phyloP scores from a whole-genome alignment of 768 basidiomycete species.

The Leccinellum luteum region DNA sequence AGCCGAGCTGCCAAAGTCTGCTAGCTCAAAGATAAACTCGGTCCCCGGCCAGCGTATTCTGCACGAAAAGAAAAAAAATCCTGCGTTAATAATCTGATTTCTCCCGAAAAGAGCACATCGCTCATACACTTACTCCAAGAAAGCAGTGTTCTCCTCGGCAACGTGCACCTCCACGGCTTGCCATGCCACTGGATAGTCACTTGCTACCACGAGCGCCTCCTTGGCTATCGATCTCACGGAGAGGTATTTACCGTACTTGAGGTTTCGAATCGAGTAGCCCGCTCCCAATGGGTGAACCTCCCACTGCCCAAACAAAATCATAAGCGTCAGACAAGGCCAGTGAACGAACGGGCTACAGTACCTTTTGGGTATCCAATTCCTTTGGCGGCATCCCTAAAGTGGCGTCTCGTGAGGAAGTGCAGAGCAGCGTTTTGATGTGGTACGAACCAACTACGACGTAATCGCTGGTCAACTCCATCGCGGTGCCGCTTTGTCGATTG shows the following conservation, averaged over 20 bases:
- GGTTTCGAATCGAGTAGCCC: conserved; percentile 30
- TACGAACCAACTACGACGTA: conserved; percentile 24
- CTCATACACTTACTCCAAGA: conserved; percentile 22
- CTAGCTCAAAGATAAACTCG: conserved; percentile 26
- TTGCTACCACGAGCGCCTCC: conserved; percentile 23
- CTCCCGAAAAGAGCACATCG: neutral
- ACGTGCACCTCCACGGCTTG: conserved; percentile 25
- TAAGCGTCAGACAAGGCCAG: neutral
- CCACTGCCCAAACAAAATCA: conserved; percentile 17
- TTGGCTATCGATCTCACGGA: conserved; percentile 25
- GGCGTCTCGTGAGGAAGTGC: neutral
- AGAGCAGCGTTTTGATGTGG: neutral
- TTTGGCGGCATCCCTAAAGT: conserved; percentile 30
- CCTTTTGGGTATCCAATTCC: conserved; percentile 29
- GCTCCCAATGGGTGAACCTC: conserved; percentile 29
- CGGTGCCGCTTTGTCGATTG: conserved; percentile 33
- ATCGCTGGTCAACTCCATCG: conserved; percentile 28
- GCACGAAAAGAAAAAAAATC: neutral
- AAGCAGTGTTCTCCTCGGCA: conserved; percentile 25
- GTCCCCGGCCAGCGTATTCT: conserved; percentile 32
- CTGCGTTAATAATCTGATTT: neutral
- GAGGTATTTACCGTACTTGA: conserved; percentile 31
- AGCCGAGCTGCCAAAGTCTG: conserved; percentile 21
- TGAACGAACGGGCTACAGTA: neutral
- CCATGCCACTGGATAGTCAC: conserved; percentile 31